phyloP scores from a whole-genome alignment of 1,284 basidiomycete genomes.

The Ceratobasidium sp. region DNA sequence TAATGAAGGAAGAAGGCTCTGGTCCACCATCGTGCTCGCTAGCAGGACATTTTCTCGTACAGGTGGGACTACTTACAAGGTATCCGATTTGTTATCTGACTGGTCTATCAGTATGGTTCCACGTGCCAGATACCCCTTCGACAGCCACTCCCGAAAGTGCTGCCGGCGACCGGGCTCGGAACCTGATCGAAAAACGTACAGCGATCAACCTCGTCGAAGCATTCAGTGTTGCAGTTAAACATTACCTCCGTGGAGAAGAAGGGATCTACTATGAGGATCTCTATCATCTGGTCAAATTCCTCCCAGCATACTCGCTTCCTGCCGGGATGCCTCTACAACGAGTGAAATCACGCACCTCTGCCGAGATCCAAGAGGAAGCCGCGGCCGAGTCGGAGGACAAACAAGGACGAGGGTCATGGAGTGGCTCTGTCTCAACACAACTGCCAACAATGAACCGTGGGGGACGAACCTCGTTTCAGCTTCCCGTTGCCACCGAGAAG shows the following conservation, averaged over 20 bases:
- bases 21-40: conserved; percentile 70
- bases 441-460: conserved; percentile 15
- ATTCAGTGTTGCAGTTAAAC: conserved; percentile 58
- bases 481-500: conserved; percentile 2
- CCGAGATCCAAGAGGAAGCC: neutral
- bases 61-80: neutral
- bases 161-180: conserved; percentile 54
- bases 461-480: neutral
- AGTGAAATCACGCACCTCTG: conserved; percentile 20
- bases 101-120: conserved; percentile 61
- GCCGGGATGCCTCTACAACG: conserved; percentile 48
- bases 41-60: conserved; percentile 59
- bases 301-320: conserved; percentile 69
- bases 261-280: conserved; percentile 69
- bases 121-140: conserved; percentile 54
- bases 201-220: conserved; percentile 64
- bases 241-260: conserved; percentile 67
- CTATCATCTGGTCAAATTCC: conserved; percentile 50
- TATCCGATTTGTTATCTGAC: neutral
- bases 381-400: neutral
- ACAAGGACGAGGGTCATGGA: conserved; percentile 5
- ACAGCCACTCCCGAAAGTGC: conserved; percentile 11
- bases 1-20: conserved; percentile 71
- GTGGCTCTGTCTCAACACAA: conserved; percentile 18
- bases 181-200: conserved; percentile 71